Conservation (phyloP, 208 protist species). For the Entamoeba invadens region DNA sequence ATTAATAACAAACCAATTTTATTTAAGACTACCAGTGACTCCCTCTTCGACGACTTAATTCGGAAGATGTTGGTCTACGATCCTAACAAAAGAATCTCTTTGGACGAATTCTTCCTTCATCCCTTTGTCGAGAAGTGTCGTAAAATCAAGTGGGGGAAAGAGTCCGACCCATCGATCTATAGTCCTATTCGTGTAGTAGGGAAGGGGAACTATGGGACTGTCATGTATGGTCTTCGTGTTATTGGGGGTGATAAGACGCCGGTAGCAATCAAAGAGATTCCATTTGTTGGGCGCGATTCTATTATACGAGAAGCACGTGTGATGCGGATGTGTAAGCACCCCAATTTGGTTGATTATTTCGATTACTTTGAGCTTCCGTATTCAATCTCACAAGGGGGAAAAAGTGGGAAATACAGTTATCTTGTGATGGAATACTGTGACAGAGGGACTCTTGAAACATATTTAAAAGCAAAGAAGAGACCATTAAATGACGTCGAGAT, state of each 20-base stretch:
- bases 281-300: not conserved
- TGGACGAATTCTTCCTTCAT: slow-evolving; percentile 47
- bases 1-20: not conserved
- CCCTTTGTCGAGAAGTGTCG: slow-evolving; percentile 41
- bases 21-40: not conserved
- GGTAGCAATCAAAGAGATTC: not conserved
- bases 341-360: not conserved
- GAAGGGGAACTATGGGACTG: not conserved
- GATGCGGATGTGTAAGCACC: not conserved
- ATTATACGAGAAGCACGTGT: not conserved
- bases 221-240: not conserved
- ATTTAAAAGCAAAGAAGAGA: not conserved
- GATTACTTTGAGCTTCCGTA: not conserved
- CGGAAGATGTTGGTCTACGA: slow-evolving; percentile 35
- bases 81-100: slow-evolving; percentile 35
- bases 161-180: not conserved
- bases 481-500: not conserved
- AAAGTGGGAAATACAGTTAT: not conserved
- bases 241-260: not conserved
- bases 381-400: not conserved
- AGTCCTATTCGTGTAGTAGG: not conserved
- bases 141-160: not conserved
- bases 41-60: slow-evolving; percentile 36
- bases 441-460: not conserved
- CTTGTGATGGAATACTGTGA: not conserved